phyloP scores from a whole-genome alignment of 345 rosid species.

The Eucalyptus marginata region DNA sequence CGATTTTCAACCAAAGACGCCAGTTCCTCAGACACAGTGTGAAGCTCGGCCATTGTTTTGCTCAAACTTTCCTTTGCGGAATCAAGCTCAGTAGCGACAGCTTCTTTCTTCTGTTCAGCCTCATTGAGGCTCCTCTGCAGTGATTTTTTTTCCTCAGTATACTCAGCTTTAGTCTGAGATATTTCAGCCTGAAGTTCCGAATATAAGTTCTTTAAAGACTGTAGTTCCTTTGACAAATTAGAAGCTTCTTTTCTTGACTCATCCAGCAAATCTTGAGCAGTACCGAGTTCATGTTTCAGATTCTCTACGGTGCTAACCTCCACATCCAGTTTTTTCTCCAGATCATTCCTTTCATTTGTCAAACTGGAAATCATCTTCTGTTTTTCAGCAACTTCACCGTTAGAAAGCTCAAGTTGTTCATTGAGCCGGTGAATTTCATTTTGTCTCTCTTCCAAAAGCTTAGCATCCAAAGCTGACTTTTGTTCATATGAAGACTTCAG shows the following conservation, averaged over 20 bases:
- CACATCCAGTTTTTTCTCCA: slow-evolving; percentile 31
- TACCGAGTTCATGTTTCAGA: slow-evolving; percentile 47
- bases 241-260: slow-evolving; percentile 41
- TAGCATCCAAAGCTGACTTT: slow-evolving; percentile 37
- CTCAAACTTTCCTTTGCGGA: slow-evolving; percentile 35
- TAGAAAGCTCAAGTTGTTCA: slow-evolving; percentile 34
- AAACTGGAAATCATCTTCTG: slow-evolving; percentile 28
- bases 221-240: slow-evolving; percentile 39
- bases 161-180: slow-evolving; percentile 34
- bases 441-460: slow-evolving; percentile 34
- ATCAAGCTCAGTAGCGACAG: slow-evolving; percentile 37
- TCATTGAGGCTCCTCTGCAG: slow-evolving; percentile 34
- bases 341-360: slow-evolving; percentile 45
- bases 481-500: slow-evolving; percentile 50
- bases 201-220: slow-evolving; percentile 28
- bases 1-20: slow-evolving; percentile 29
- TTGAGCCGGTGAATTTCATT: slow-evolving; percentile 35
- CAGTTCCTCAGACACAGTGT: slow-evolving; percentile 25
- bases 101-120: slow-evolving; percentile 25
- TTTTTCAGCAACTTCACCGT: slow-evolving; percentile 17
- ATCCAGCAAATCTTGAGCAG: slow-evolving; percentile 28
- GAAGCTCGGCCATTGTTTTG: slow-evolving; percentile 39
- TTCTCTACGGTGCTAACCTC: slow-evolving; percentile 28
- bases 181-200: slow-evolving; percentile 56
- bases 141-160: slow-evolving; percentile 23